Evolutionary conservation across 164 flowering plant species (phyloP).

Genomic region (Dillenia suffruticosa): DNA sequence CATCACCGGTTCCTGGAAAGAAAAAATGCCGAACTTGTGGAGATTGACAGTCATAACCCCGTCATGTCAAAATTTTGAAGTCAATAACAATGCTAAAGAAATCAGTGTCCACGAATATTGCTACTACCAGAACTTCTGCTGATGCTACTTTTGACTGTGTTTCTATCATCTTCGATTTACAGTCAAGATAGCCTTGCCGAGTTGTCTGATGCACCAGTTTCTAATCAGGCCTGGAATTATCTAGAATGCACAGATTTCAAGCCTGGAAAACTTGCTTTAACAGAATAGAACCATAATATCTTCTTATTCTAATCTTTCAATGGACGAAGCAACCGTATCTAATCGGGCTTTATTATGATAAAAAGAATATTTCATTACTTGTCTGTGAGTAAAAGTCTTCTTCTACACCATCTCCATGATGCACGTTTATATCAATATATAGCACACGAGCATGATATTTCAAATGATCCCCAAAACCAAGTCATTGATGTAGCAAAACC

Average conservation of each 20-base stretch:
- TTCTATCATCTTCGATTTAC: neutral
- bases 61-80: constrained; percentile 23
- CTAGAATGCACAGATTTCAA: too few species aligned
- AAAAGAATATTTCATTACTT: constrained; percentile 38
- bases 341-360: neutral
- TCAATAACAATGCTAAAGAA: too few species aligned
- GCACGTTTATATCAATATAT: constrained; percentile 95
- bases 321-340: neutral
- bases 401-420: constrained; percentile 99
- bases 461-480: constrained; percentile 88
- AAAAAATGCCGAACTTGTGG: constrained; percentile 93
- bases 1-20: constrained; percentile 99
- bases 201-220: too few species aligned
- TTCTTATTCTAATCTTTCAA: neutral
- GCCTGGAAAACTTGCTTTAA: neutral
- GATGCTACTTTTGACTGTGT: neutral
- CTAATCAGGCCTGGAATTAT: too few species aligned
- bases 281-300: neutral
- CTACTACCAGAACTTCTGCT: too few species aligned
- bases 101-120: too few species aligned
- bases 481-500: constrained; percentile 97
- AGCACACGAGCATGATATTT: constrained; percentile 91
- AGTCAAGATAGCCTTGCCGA: too few species aligned
- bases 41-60: constrained; percentile 99
- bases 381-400: constrained; percentile 97